Base-by-base conservation (phyloP, 352 stramenopile genomes). In the Peronospora destructor region DNA sequence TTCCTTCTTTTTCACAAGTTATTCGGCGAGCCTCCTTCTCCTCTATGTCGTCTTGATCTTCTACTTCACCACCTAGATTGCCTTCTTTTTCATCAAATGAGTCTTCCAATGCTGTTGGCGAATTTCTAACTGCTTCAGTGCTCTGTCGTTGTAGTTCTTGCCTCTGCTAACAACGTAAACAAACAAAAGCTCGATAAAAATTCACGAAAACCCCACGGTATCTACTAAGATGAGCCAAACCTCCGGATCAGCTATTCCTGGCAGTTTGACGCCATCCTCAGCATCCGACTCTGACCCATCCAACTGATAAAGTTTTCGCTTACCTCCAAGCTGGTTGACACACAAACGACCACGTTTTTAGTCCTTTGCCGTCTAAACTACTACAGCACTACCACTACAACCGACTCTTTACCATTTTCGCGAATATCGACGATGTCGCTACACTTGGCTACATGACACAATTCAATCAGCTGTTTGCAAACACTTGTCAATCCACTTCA, bases 281-380 rank as follows among this genome's bases (percentile, higher is more conserved):
- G 56, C 53, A 30, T 61, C 57, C 11, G 49, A 66, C 8, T 3
- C 42, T 19, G 42, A 45, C 16, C 66, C 66, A 49, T 75, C 66
- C 29, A 71, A 46, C 32, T 75, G 66, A 9, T 60, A 30, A 4
- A 75, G 51, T 30, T 61, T 61, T 26, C 66, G 56, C 34, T 75
- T 75, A 13, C 36, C 37, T 36, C 66, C 62, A 49, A 75, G 60
- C 66, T 75, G 37, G 12, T 47, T 1, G 19, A 54, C 17, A 30
- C 6, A 34, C 16, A 21, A 1, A 21, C 19, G 19, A 21, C 19
- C 19, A 21, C 3, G 1, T 21, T 21, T 8, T 49, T 36, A 38
- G 50, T 30, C 26, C 5, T 30, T 1, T 30, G 2, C 26, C 26
- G 8, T 30, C 8, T 6, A 10, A 26, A 51, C n/a, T 25, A 12